These are phyloP conservation scores for Arthroderma uncinatum DNA, from an alignment of 2,329 filamentous ascomycete species.

Conservation along the genomic window DNA sequence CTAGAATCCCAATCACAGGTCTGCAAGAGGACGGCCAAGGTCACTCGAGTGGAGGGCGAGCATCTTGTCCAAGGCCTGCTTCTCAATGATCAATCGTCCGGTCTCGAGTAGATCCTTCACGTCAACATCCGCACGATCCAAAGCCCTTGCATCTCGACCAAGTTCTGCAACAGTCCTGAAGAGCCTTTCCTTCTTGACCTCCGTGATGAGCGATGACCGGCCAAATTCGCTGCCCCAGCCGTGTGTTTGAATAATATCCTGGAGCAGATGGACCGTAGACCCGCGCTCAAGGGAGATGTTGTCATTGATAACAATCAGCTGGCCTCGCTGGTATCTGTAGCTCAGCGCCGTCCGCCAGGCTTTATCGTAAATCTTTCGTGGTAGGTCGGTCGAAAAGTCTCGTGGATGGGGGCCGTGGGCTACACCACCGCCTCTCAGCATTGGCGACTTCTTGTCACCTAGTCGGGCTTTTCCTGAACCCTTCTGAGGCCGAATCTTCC, in stretches of 20 bases:
- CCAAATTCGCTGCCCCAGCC: conserved; percentile 56
- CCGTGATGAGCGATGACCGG: conserved; percentile 65
- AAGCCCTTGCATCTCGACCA: conserved; percentile 55
- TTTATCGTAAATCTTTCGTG: conserved; percentile 83
- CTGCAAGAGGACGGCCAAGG: conserved; percentile 23
- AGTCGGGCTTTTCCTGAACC: conserved; percentile 69
- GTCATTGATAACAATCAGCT: conserved; percentile 75
- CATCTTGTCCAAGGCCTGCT: conserved; percentile 63
- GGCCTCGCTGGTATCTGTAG: conserved; percentile 77
- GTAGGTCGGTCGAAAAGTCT: conserved; percentile 76
- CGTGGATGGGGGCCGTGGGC: conserved; percentile 80
- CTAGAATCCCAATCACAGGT: not conserved
- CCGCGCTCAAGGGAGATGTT: conserved; percentile 54
- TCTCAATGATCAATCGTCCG: conserved; percentile 77
- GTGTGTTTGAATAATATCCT: conserved; percentile 59
- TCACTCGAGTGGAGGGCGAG: conserved; percentile 52
- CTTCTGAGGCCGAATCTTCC: conserved; percentile 79
- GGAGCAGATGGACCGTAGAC: conserved; percentile 46
- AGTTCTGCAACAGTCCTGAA: conserved; percentile 55
- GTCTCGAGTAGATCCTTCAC: conserved; percentile 88
- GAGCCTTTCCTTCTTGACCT: conserved; percentile 49
- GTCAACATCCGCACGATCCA: conserved; percentile 69
- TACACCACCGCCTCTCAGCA: conserved; percentile 76
- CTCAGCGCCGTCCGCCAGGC: conserved; percentile 90
- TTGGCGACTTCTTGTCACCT: conserved; percentile 70